Evolutionary conservation across 805 yeast genomes (phyloP).

Genomic region (Candida loeiensis): DNA sequence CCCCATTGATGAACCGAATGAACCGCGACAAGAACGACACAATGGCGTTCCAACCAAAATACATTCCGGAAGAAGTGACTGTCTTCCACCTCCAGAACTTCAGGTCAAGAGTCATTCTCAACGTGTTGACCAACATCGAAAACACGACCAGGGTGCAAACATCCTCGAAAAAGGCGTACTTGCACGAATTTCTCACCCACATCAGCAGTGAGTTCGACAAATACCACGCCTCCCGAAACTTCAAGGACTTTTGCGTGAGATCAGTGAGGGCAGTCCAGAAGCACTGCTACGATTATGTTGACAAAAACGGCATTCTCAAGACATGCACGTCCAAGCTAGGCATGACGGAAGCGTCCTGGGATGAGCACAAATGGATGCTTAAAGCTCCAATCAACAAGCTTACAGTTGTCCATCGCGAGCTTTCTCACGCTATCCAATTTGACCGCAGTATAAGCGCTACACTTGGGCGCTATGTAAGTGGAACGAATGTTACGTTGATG

Average conservation of each 20-base stretch:
- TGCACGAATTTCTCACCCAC: constrained; percentile 19
- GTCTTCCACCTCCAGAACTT: constrained; percentile 18
- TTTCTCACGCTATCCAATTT: constrained; percentile 19
- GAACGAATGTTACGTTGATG: constrained; percentile 18
- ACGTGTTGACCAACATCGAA: constrained; percentile 19
- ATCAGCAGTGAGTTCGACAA: constrained; percentile 27
- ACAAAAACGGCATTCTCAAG: constrained; percentile 16
- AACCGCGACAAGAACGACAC: constrained; percentile 15
- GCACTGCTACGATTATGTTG: constrained; percentile 13
- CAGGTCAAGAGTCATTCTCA: constrained; percentile 18
- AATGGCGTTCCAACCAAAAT: constrained; percentile 16
- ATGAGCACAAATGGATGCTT: constrained; percentile 21
- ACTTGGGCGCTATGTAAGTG: constrained; percentile 23
- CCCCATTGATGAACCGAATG: constrained; percentile 19
- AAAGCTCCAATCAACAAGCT: constrained; percentile 23
- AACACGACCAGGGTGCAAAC: constrained; percentile 9
- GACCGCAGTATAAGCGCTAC: constrained; percentile 17
- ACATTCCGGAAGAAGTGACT: constrained; percentile 17
- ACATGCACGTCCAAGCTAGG: constrained; percentile 27
- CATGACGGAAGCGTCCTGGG: constrained; percentile 21
- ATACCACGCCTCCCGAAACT: constrained; percentile 20
- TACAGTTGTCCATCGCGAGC: constrained; percentile 23
- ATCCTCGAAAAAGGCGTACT: constrained; percentile 14
- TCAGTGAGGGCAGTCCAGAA: constrained; percentile 23
- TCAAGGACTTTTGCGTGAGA: constrained; percentile 28